These are phyloP conservation scores for Cubamyces lactineus DNA, from an alignment of 768 basidiomycete genomes.

Conservation along the genomic window DNA sequence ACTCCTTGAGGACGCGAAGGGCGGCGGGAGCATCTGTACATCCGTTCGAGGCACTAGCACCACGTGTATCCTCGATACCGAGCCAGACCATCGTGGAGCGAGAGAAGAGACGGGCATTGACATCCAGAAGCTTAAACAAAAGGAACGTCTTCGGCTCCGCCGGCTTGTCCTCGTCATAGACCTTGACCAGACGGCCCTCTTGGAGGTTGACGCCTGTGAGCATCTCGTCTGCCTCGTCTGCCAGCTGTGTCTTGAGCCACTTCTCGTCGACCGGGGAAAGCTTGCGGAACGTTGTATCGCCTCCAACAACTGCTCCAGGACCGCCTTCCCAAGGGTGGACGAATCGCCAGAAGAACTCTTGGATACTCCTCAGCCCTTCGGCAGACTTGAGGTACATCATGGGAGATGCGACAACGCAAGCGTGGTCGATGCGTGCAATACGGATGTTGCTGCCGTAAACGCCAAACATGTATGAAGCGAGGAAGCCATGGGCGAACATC, in stretches of 20 bases:
- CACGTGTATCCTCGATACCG: slow-evolving; percentile 4
- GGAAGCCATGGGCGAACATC: slow-evolving; percentile 9
- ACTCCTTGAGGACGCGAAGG: slow-evolving; percentile 15
- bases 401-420: slow-evolving; percentile 11
- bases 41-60: no score
- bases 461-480: slow-evolving; percentile 11
- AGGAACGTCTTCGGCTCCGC: background rate
- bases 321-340: slow-evolving; percentile 13
- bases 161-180: background rate
- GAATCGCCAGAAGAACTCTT: slow-evolving; percentile 23
- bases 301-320: slow-evolving; percentile 6
- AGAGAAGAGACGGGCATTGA: slow-evolving; percentile 17
- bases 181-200: slow-evolving; percentile 6
- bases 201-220: background rate
- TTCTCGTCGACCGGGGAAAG: background rate
- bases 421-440: slow-evolving; percentile 18
- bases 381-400: background rate
- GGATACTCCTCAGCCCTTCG: background rate
- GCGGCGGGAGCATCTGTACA: background rate
- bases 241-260: slow-evolving; percentile 1
- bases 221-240: background rate
- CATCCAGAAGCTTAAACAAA: slow-evolving; percentile 4
- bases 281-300: slow-evolving; percentile 5
- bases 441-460: slow-evolving; percentile 11
- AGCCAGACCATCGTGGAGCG: slow-evolving; percentile 23